Evolutionary conservation across 768 basidiomycete species (phyloP), one percentile per base, ranked within the genome.

Genomic region (Lanmaoa rubissima): DNA sequence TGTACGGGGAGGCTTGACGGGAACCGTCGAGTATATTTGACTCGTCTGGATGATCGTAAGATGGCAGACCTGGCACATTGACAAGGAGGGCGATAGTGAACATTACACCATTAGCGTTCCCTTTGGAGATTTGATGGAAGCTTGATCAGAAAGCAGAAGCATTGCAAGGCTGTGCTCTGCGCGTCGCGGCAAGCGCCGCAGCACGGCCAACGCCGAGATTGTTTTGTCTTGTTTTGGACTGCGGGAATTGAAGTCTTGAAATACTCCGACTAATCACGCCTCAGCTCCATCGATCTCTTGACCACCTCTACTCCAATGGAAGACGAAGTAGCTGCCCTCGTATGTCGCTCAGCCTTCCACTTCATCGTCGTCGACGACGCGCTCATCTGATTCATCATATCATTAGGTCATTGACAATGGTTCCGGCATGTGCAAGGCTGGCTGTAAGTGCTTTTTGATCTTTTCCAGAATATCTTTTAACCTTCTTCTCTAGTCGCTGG

Each of bases 401-500:
- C 2, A 28, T n/a, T 48, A 90, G 89, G 90, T 92, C 75, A 88
- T 91, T 73, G 89, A 93, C 76, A 92, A 92, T 75, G 93, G 92
- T 71, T 98, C 95, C 71, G 96, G 95, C 78, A 98, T 98, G 95
- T 98, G 95, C 89, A 98, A 98, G 81, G 96, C 96, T 85, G 96
- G 97, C 78, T 94, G 91, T 92, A 74, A 67, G 89, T 87, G 39
- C 61, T 64, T 65, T 54, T 54, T 28, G 34, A 48, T 59, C 48
- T 39, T 35, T 16, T 39, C 21, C 38, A 26, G 24, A 35, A 32
- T 42, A 46, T 63, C 68, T 17, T 69, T 68, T 69, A 47, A 65
- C 47, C 53, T 21, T 45, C 46, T 51, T 62, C 42, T 55, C 65
- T 40, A 88, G 86, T 87, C 75, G 84, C 86, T 79, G 87, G 85